Evolutionary conservation across 2,329 filamentous ascomycete species (phyloP).

Genomic region (Ilyonectria sp.): DNA sequence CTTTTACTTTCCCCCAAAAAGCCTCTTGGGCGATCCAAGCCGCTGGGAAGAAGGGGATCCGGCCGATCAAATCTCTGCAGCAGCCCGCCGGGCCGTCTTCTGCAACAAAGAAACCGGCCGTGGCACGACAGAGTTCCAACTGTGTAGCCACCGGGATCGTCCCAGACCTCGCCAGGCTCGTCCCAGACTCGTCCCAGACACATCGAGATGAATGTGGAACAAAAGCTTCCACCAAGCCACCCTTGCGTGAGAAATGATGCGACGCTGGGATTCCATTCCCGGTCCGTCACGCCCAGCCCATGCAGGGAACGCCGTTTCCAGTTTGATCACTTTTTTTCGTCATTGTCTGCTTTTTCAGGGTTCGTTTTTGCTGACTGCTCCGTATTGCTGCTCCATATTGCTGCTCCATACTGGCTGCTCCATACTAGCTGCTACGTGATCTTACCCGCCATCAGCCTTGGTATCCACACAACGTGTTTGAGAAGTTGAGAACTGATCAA

Average conservation of each 20-base stretch:
- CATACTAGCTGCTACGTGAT: neutral
- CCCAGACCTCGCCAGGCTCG: too few species aligned
- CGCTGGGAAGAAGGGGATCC: too few species aligned
- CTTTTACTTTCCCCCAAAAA: too few species aligned
- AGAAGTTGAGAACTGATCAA: neutral
- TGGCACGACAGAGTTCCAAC: too few species aligned
- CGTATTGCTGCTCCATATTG: neutral
- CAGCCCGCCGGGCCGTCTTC: too few species aligned
- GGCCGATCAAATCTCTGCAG: too few species aligned
- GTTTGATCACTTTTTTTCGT: neutral
- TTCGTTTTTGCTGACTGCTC: neutral
- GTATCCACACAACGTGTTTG: neutral
- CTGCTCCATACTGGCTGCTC: neutral
- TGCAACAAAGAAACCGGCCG: too few species aligned
- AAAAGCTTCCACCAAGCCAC: too few species aligned
- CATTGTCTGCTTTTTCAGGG: neutral
- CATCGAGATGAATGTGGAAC: too few species aligned
- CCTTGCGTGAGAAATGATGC: neutral
- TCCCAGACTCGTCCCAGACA: too few species aligned
- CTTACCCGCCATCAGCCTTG: neutral
- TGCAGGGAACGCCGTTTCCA: constrained; percentile 1
- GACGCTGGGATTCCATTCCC: neutral
- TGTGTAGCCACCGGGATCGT: too few species aligned
- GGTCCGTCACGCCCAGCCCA: neutral
- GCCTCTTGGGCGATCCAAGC: too few species aligned